Evolutionary conservation across 2,329 filamentous ascomycete species (phyloP).

Genomic region (Fusarium buxicola): DNA sequence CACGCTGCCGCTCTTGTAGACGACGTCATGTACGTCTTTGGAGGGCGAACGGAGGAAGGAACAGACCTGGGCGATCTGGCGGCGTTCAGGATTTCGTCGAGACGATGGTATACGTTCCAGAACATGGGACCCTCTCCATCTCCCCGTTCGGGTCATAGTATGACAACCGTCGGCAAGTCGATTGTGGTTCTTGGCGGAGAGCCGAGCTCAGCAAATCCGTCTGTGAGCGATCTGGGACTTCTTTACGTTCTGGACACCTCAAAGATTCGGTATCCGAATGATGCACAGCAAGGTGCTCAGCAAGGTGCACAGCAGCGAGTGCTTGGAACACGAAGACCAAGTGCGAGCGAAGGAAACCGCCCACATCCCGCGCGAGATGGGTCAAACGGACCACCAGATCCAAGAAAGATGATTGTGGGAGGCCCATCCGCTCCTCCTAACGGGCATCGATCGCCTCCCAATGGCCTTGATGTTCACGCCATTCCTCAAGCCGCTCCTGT

Average conservation of each 20-base stretch:
- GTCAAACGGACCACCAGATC: constrained; percentile 63
- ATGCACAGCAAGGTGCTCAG: constrained; percentile 58
- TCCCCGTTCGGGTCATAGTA: constrained; percentile 93
- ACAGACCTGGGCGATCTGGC: constrained; percentile 92
- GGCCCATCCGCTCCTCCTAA: constrained; percentile 51
- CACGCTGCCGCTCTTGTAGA: constrained; percentile 94
- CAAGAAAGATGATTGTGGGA: constrained; percentile 58
- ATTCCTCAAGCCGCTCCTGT: constrained; percentile 49
- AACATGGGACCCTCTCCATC: constrained; percentile 99
- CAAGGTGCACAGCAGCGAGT: constrained; percentile 52
- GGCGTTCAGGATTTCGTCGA: constrained; percentile 78
- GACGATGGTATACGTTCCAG: constrained; percentile 98
- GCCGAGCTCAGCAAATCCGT: constrained; percentile 85
- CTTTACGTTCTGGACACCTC: constrained; percentile 93
- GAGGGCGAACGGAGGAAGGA: constrained; percentile 93
- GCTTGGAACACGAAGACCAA: constrained; percentile 57
- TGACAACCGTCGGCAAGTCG: constrained; percentile 94
- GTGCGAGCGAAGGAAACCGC: constrained; percentile 54
- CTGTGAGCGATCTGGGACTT: constrained; percentile 86
- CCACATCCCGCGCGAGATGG: constrained; percentile 61
- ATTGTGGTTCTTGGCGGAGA: constrained; percentile 94
- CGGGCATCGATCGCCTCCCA: constrained; percentile 55
- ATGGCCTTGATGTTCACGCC: constrained; percentile 54
- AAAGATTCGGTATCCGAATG: constrained; percentile 96
- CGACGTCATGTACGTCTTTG: constrained; percentile 99